These are phyloP conservation scores for Pseudogymnoascus sp. DNA, from an alignment of 2,329 filamentous ascomycete genomes.

Conservation along the genomic window DNA sequence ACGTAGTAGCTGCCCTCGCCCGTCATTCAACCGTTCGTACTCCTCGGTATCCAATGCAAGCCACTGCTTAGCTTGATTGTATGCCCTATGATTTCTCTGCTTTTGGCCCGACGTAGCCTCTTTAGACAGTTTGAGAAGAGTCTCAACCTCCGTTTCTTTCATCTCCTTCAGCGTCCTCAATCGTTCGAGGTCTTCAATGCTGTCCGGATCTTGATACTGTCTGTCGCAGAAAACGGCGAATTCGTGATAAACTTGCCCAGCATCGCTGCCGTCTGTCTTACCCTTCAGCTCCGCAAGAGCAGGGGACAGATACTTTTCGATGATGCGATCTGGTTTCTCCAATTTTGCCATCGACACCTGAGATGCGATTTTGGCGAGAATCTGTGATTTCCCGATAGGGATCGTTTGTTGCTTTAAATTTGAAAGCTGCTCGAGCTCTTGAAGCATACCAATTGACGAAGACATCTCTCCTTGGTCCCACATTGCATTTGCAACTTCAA, in stretches of 20 bases:
- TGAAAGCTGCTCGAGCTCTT: conserved; percentile 57
- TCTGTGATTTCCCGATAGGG: conserved; percentile 62
- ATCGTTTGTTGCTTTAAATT: conserved; percentile 63
- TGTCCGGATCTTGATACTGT: conserved; percentile 80
- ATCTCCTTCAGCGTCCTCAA: conserved; percentile 71
- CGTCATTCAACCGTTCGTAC: conserved; percentile 68
- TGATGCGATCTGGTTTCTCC: conserved; percentile 84
- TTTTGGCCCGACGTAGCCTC: conserved; percentile 37
- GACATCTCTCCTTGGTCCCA: conserved; percentile 93
- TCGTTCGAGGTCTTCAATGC: conserved; percentile 74
- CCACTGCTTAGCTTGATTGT: conserved; percentile 75
- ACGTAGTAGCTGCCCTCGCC: conserved; percentile 73
- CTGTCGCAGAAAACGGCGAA: conserved; percentile 94
- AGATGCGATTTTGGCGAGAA: conserved; percentile 81
- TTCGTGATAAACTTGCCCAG: conserved; percentile 85
- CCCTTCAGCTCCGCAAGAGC: conserved; percentile 75
- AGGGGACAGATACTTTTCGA: conserved; percentile 75
- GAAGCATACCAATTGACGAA: conserved; percentile 81
- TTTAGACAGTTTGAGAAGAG: conserved; percentile 55
- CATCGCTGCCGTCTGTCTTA: conserved; percentile 59
- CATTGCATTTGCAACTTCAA: conserved; percentile 80
- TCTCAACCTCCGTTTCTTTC: conserved; percentile 72
- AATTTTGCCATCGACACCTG: conserved; percentile 83
- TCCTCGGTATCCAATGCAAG: conserved; percentile 85
- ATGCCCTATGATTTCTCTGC: conserved; percentile 50